Percentiles rank a stretch among this genome's conserved stretches.
These are phyloP conservation scores for Scleromitrula shiraiana DNA, from an alignment of 2,329 filamentous ascomycete species.

Conservation along the genomic window DNA sequence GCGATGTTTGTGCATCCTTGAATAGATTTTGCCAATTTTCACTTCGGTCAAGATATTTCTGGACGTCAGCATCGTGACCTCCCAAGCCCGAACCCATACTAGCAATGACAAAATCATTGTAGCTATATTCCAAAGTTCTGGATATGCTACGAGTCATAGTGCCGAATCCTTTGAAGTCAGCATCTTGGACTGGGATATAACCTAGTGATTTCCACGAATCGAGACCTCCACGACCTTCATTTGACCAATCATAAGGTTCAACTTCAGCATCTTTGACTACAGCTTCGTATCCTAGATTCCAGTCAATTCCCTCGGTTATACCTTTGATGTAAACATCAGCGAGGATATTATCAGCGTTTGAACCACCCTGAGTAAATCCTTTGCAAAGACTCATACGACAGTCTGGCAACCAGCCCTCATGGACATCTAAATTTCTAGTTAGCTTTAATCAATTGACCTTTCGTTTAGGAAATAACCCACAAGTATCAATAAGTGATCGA, in stretches of 20 bases:
- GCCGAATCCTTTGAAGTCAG: constrained; percentile 57
- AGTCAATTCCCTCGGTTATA: constrained; percentile 54
- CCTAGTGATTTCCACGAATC: constrained; percentile 62
- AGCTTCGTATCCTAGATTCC: constrained; percentile 62
- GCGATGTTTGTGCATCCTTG: constrained; percentile 46
- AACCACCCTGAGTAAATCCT: constrained; percentile 68
- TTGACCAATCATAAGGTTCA: constrained; percentile 57
- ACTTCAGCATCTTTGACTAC: constrained; percentile 51
- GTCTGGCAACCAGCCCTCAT: constrained; percentile 41
- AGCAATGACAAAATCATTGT: constrained; percentile 64
- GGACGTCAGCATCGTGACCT: constrained; percentile 42
- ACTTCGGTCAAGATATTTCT: constrained; percentile 19
- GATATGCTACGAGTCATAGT: constrained; percentile 63
- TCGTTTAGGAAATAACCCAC: constrained; percentile 31
- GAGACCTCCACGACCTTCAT: constrained; percentile 62
- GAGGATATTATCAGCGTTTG: constrained; percentile 64
- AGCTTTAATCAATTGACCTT: not conserved
- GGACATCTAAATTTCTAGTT: constrained; percentile 16
- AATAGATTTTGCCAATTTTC: constrained; percentile 55
- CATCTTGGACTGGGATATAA: constrained; percentile 65
- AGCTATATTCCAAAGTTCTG: constrained; percentile 67
- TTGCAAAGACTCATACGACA: constrained; percentile 61
- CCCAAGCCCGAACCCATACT: constrained; percentile 51
- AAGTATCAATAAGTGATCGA: constrained; percentile 65
- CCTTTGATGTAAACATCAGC: constrained; percentile 64